Percentiles rank a stretch among this genome's conserved stretches.
phyloP scores from a whole-genome alignment of 768 basidiomycete species.

The Mycena haematopus region DNA sequence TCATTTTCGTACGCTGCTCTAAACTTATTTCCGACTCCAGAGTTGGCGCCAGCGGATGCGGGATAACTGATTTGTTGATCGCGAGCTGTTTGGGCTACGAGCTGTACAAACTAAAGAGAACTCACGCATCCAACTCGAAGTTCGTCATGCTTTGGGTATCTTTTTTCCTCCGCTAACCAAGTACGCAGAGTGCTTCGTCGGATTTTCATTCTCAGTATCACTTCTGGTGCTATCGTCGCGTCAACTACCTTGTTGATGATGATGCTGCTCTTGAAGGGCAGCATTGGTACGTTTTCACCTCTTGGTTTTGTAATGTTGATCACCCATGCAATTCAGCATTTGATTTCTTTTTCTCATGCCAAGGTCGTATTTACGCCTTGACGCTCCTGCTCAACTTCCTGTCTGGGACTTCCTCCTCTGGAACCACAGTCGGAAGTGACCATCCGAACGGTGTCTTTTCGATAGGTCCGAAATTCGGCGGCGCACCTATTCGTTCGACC shows the following conservation, averaged over 20 bases:
- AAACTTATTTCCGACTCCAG: conserved; percentile 1
- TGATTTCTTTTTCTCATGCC: conserved; percentile 25
- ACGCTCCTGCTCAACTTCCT: conserved; percentile 27
- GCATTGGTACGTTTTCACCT: conserved; percentile 3
- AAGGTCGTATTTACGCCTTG: conserved; percentile 29
- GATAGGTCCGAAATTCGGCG: neutral
- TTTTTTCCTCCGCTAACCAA: neutral
- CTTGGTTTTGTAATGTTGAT: neutral
- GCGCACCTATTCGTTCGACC: conserved; percentile 9
- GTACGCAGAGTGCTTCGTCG: conserved; percentile 20
- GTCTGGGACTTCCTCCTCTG: conserved; percentile 10
- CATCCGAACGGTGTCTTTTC: neutral
- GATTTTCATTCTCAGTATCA: conserved; percentile 17
- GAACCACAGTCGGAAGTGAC: neutral
- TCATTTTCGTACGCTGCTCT: neutral
- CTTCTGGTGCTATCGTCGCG: conserved; percentile 27
- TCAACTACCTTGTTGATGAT: conserved; percentile 23
- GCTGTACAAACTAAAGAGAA: conserved; percentile 15
- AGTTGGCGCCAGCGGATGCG: conserved; percentile 22
- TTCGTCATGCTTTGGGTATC: neutral
- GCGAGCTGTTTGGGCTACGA: conserved; percentile 20
- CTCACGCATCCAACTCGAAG: neutral
- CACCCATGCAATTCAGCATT: conserved; percentile 9
- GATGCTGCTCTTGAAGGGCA: conserved; percentile 26
- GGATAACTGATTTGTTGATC: conserved; percentile 21